Percentiles rank a stretch among this genome's conserved stretches.
These are phyloP conservation scores for Boletus reticulatus DNA, from an alignment of 768 basidiomycete species.

Conservation along the genomic window DNA sequence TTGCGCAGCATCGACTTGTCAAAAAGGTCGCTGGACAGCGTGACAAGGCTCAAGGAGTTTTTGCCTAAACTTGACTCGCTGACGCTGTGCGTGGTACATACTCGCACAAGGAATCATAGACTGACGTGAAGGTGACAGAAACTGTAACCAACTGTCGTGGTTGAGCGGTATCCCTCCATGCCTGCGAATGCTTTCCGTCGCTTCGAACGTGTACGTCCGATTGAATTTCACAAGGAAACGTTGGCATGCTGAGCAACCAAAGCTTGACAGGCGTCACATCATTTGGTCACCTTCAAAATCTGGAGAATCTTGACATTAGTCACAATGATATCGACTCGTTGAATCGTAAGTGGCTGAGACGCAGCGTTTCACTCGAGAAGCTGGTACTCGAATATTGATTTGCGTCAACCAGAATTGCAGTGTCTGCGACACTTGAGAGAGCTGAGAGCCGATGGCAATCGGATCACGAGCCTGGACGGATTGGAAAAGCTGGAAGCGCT, in stretches of 20 bases:
- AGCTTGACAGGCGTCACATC: conserved; percentile 87
- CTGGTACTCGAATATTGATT: conserved; percentile 3
- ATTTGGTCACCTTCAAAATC: conserved; percentile 79
- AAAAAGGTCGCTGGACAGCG: conserved; percentile 57
- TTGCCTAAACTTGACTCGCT: conserved; percentile 75
- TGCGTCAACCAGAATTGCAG: conserved; percentile 59
- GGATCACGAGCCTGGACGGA: conserved; percentile 69
- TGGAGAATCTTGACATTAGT: conserved; percentile 90
- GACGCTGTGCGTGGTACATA: conserved; percentile 58
- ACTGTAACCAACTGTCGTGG: conserved; percentile 74
- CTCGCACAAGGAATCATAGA: neutral
- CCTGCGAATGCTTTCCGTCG: conserved; percentile 75
- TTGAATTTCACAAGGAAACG: conserved; percentile 6
- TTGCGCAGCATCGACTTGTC: conserved; percentile 71
- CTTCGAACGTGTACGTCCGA: conserved; percentile 60
- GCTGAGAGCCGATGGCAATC: conserved; percentile 86
- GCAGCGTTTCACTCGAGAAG: neutral
- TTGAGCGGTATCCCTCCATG: conserved; percentile 72
- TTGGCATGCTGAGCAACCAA: conserved; percentile 18
- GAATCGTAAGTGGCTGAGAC: conserved; percentile 57
- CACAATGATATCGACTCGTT: conserved; percentile 87
- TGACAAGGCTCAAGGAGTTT: conserved; percentile 83
- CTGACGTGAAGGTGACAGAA: conserved; percentile 43
- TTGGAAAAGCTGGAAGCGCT: conserved; percentile 78
- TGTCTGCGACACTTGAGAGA: conserved; percentile 86